These are phyloP conservation scores for Chrysosporium queenslandicum DNA, from an alignment of 2,329 filamentous ascomycete species.

Conservation along the genomic window DNA sequence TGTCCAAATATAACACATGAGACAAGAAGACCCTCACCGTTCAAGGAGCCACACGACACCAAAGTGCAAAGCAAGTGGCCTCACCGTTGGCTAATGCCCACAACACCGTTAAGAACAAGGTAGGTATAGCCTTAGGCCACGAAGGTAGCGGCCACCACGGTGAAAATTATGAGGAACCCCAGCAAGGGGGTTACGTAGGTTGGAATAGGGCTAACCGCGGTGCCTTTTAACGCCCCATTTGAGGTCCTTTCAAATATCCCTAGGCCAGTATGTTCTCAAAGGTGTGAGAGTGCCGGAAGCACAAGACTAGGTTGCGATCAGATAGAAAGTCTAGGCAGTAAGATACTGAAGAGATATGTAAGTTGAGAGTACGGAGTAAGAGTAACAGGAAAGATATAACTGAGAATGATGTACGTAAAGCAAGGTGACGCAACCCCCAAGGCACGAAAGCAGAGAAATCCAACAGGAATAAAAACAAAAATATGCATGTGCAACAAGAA, in stretches of 20 bases:
- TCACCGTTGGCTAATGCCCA: background rate
- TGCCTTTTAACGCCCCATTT: background rate
- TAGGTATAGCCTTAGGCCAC: background rate
- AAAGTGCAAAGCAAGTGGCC: background rate
- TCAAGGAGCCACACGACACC: background rate
- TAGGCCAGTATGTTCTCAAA: background rate
- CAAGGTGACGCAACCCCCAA: constrained; percentile 1
- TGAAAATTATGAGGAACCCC: background rate
- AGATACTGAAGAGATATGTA: background rate
- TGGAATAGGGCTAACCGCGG: constrained; percentile 5
- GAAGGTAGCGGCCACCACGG: background rate
- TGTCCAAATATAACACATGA: constrained; percentile 1
- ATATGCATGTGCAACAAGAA: background rate
- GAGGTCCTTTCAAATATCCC: background rate
- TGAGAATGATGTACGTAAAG: background rate
- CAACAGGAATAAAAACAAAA: constrained; percentile 4
- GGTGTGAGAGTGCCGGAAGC: background rate
- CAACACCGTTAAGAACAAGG: background rate
- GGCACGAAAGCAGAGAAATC: background rate
- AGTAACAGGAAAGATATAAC: background rate
- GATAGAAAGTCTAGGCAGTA: background rate
- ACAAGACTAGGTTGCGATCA: background rate
- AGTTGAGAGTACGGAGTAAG: background rate
- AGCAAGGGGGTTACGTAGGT: background rate
- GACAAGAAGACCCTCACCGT: constrained; percentile 4